phyloP scores from a whole-genome alignment of 2,329 filamentous ascomycete species.

The Sporothrix schenckii region DNA sequence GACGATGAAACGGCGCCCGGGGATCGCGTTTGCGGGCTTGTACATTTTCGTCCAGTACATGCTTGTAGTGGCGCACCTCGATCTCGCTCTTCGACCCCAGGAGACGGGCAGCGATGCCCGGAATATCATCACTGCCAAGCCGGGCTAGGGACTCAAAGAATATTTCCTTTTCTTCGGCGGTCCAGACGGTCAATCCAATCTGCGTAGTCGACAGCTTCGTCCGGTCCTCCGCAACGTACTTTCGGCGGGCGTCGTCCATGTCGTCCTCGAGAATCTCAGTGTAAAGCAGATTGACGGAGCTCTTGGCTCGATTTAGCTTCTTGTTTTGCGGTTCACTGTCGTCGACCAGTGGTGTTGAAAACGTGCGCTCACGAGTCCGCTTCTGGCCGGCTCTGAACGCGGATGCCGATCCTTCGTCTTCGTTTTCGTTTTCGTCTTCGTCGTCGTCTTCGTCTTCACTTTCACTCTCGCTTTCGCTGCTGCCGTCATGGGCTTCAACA shows the following conservation, averaged over 20 bases:
- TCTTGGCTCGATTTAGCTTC: conserved; percentile 44
- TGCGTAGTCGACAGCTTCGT: conserved; percentile 54
- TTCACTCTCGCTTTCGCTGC: background rate
- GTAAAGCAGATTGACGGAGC: conserved; percentile 52
- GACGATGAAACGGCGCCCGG: conserved; percentile 39
- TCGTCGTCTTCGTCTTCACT: background rate
- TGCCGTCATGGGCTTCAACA: background rate
- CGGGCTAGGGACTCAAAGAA: conserved; percentile 69
- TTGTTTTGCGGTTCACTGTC: conserved; percentile 47
- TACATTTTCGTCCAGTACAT: conserved; percentile 59
- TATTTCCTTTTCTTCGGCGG: conserved; percentile 65
- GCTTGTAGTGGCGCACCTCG: conserved; percentile 73
- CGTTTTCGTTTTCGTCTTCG: background rate
- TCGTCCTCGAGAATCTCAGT: conserved; percentile 59
- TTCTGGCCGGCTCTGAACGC: background rate
- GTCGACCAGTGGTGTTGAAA: background rate
- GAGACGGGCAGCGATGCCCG: conserved; percentile 64
- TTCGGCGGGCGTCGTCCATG: conserved; percentile 56
- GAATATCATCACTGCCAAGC: conserved; percentile 64
- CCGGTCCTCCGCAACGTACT: conserved; percentile 41
- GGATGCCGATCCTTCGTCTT: background rate
- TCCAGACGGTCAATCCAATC: conserved; percentile 73
- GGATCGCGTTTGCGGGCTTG: conserved; percentile 39
- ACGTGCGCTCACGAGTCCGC: conserved; percentile 10
- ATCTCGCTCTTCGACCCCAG: conserved; percentile 68